phyloP scores from a whole-genome alignment of 176 grass and related monocot genomes.

The Melocanna baccifera region DNA sequence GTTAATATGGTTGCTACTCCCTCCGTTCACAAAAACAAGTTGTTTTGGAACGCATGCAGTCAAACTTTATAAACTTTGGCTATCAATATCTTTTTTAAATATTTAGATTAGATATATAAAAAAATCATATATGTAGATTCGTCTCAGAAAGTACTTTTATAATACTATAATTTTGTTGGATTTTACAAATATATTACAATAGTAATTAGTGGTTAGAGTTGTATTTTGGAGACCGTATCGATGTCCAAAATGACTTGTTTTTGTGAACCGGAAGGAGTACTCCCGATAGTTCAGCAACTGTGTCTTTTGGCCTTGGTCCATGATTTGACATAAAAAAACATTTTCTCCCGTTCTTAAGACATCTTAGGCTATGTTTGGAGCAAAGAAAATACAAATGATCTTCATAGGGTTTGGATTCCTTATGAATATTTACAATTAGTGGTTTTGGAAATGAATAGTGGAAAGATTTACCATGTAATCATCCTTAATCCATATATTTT shows the following conservation, averaged over 20 bases:
- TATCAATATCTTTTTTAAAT: too few species aligned
- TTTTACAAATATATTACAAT: too few species aligned
- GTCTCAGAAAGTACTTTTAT: too few species aligned
- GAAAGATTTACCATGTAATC: background rate
- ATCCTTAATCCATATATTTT: background rate
- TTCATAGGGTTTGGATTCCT: background rate
- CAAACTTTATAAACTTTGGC: too few species aligned
- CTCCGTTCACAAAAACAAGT: too few species aligned
- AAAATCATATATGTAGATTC: too few species aligned
- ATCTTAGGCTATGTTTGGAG: background rate
- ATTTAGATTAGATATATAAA: too few species aligned
- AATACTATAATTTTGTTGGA: too few species aligned
- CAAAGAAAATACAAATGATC: background rate
- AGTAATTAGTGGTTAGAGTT: too few species aligned
- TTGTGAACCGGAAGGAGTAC: background rate
- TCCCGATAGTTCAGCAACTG: conserved; percentile 8
- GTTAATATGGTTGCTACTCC: background rate
- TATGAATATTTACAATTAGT: background rate
- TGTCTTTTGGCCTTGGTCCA: background rate
- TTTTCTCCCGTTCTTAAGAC: background rate
- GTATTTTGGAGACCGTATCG: too few species aligned
- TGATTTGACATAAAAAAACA: conserved; percentile 1
- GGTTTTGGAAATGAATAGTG: background rate
- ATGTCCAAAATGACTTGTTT: too few species aligned
- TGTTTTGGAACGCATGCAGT: too few species aligned